These are phyloP conservation scores for Plasmodium gallinaceum DNA, from an alignment of 169 alveolate genomes.

Conservation along the genomic window DNA sequence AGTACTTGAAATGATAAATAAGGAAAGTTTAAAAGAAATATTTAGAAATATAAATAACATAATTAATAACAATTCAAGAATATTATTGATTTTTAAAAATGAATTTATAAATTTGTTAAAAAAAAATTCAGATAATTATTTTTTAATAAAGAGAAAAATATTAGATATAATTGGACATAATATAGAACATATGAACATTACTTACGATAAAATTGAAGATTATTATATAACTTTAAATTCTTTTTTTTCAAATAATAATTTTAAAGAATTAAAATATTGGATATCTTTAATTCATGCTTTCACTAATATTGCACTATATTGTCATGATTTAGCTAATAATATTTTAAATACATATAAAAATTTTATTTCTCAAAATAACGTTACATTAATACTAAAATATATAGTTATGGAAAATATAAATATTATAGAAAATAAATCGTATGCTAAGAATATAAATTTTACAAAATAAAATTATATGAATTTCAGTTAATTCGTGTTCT, in stretches of 20 bases:
- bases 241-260: conserved; percentile 30
- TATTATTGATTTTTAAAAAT: conserved; percentile 14
- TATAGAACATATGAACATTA: conserved; percentile 34
- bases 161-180: conserved; percentile 26
- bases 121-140: conserved; percentile 26
- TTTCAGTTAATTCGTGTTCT: background rate
- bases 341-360: conserved; percentile 23
- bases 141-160: conserved; percentile 30
- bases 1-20: conserved; percentile 25
- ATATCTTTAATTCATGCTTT: conserved; percentile 65
- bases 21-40: conserved; percentile 60
- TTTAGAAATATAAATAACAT: conserved; percentile 29
- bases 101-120: conserved; percentile 35
- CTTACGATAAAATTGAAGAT: conserved; percentile 32
- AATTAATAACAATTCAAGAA: conserved; percentile 21
- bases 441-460: background rate
- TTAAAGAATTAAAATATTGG: conserved; percentile 39
- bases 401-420: conserved; percentile 27
- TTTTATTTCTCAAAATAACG: conserved; percentile 17
- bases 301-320: conserved; percentile 59
- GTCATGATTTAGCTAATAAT: conserved; percentile 31
- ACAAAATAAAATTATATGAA: background rate
- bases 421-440: conserved; percentile 35
- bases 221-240: conserved; percentile 58
- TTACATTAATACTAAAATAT: conserved; percentile 12